Evolutionary conservation across 2,329 filamentous ascomycete genomes (phyloP).

Genomic region (Apiospora saccharicola): DNA sequence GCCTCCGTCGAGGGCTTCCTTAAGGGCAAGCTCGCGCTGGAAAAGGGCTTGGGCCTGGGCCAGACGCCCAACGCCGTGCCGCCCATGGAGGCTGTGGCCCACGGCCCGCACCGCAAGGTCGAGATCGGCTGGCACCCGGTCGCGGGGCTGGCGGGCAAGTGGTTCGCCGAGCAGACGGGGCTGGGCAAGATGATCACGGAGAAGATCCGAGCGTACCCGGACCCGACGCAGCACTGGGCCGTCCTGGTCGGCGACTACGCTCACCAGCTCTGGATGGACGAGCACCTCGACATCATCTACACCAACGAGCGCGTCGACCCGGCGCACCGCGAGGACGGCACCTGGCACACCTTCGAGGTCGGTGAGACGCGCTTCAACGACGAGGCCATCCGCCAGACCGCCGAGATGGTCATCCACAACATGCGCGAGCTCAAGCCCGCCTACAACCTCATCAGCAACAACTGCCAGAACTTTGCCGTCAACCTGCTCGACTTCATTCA

Average conservation of each 20-base stretch:
- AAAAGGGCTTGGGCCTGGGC: constrained; percentile 54
- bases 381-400: constrained; percentile 57
- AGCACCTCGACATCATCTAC: constrained; percentile 64
- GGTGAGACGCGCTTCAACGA: constrained; percentile 63
- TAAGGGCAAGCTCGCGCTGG: constrained; percentile 50
- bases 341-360: constrained; percentile 58
- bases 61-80: constrained; percentile 53
- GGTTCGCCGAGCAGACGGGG: constrained; percentile 64
- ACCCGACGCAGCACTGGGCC: constrained; percentile 68
- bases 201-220: constrained; percentile 61
- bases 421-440: constrained; percentile 57
- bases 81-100: constrained; percentile 45
- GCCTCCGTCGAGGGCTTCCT: constrained; percentile 40
- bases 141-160: constrained; percentile 62
- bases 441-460: constrained; percentile 67
- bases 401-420: constrained; percentile 59
- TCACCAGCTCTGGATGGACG: constrained; percentile 69
- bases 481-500: constrained; percentile 62
- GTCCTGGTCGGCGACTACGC: constrained; percentile 63
- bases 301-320: constrained; percentile 56
- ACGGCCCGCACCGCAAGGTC: constrained; percentile 50
- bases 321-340: constrained; percentile 49
- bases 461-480: constrained; percentile 65
- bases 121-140: constrained; percentile 67
- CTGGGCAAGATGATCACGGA: constrained; percentile 64